Base-by-base conservation (phyloP, 805 yeast genomes). In the Saccharomycopsis vini region DNA sequence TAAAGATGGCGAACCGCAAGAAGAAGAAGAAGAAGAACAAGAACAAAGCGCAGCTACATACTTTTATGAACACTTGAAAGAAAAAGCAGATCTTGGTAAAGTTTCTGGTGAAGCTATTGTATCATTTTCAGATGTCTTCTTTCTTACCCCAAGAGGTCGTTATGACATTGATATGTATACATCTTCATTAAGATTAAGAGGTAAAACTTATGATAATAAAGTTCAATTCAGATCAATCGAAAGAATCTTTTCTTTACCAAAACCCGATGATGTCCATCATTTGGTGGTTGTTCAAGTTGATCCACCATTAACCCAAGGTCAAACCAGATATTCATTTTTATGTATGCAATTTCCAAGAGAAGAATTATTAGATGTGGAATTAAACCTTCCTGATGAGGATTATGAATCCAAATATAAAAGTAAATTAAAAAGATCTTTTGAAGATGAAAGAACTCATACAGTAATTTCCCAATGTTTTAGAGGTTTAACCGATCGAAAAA, bases 261-360 rank as follows among this genome's bases (percentile, higher is more conserved):
- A 87, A 58, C 88, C 95, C 1, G 98, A 92, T 62, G 97, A 88
- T 50, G 70, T 83, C 35, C 95, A 90, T 60, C 95, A 90, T 60
- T 68, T 89, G 52, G 70, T 92, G 58, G 81, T 92, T 5, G 67
- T 90, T 48, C 96, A 94, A 57, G 82, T 92, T 37, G 97, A 90
- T 54, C 98, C 98, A 21, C 98, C 99, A 2, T 69, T 92, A 52
- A 79, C 97, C 61, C 99, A 92, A 66, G 99, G 99, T 44, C 97
- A 92, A 66, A 92, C 98, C 0, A 77, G 95, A 48, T 90, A 92
- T 57, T 95, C 96, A 33, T 92, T 86, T 61, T 68, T 92, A 59
- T 90, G 88, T 12, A 64, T 90, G 61, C 98, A 92, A 65, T 86
- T 92, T 58, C 75, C 81, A 49, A 77, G 79, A 43, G 95, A 88